Conservation (phyloP, 2,329 filamentous ascomycete species). For the Xylaria sp. region DNA sequence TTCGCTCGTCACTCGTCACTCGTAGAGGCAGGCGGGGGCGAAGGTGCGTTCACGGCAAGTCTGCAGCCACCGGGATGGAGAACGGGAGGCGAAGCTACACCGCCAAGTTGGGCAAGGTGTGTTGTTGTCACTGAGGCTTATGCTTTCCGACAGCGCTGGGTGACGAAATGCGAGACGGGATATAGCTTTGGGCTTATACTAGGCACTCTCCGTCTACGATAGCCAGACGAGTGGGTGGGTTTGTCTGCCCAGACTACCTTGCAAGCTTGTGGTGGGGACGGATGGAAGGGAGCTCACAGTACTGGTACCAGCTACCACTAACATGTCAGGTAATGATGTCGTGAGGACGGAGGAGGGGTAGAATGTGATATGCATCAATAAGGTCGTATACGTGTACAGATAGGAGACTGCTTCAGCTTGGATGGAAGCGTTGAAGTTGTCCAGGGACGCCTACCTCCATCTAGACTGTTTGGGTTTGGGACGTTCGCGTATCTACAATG, state of each 20-base stretch:
- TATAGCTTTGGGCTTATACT: not conserved
- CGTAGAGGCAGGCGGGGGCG: not conserved
- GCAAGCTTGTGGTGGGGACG: not conserved
- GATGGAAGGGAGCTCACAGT: not conserved
- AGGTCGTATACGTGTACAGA: not conserved
- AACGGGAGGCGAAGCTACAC: not conserved
- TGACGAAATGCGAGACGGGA: not conserved
- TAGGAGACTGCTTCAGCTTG: not conserved
- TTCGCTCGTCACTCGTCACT: constrained; percentile 9
- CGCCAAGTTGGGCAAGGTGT: not conserved
- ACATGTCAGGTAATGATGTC: constrained; percentile 3
- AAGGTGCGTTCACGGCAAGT: not conserved
- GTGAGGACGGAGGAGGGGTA: constrained; percentile 1
- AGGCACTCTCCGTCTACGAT: not conserved
- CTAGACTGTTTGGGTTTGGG: not conserved
- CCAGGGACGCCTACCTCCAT: not conserved
- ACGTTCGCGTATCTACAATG: not conserved
- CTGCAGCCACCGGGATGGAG: not conserved
- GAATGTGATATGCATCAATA: not conserved
- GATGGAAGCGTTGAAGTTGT: not conserved
- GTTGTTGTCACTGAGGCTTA: not conserved
- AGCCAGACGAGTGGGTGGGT: not conserved
- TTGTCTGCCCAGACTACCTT: not conserved
- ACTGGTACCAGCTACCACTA: not conserved
- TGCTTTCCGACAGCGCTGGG: not conserved